A percentile compares a stretch with the other conserved stretches of the same genome.
phyloP scores from a whole-genome alignment of 2,329 filamentous ascomycete genomes.

The Hymenoscyphus salicellus region DNA sequence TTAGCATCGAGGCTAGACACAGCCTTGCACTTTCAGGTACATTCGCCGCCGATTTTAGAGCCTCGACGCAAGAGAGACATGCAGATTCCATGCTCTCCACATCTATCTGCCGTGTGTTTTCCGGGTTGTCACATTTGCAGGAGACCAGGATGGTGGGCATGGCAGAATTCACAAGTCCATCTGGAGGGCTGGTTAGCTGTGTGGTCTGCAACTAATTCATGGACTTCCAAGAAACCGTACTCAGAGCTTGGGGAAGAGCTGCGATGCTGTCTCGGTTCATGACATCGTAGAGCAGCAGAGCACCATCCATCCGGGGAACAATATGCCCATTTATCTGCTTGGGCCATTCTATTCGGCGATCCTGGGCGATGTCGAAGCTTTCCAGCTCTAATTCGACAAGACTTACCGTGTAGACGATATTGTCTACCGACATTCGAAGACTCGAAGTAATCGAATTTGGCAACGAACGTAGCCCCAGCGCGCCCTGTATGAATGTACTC shows the following conservation, averaged over 20 bases:
- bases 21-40: slow-evolving; percentile 69
- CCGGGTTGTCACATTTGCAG: slow-evolving; percentile 82
- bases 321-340: slow-evolving; percentile 67
- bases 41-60: slow-evolving; percentile 69
- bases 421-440: slow-evolving; percentile 57
- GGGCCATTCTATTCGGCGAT: slow-evolving; percentile 62
- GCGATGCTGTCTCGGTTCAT: slow-evolving; percentile 72
- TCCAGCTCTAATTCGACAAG: slow-evolving; percentile 65
- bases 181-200: slow-evolving; percentile 45
- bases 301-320: slow-evolving; percentile 76
- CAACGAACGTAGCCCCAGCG: slow-evolving; percentile 53
- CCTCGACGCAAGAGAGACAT: slow-evolving; percentile 67
- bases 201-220: slow-evolving; percentile 4
- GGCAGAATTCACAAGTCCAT: slow-evolving; percentile 67
- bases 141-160: slow-evolving; percentile 80
- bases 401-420: slow-evolving; percentile 55
- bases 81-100: slow-evolving; percentile 63
- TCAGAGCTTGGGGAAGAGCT: slow-evolving; percentile 70
- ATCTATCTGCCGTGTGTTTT: slow-evolving; percentile 68
- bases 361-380: slow-evolving; percentile 58
- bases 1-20: slow-evolving; percentile 73
- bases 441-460: slow-evolving; percentile 55
- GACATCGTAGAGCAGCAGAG: slow-evolving; percentile 83
- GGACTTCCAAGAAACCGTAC: slow-evolving; percentile 54
- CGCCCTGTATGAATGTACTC: slow-evolving; percentile 64